Evolutionary conservation across 768 basidiomycete genomes (phyloP), one percentile per base, ranked within the genome.

Genomic region (Tylopilus vinaceipallidus): DNA sequence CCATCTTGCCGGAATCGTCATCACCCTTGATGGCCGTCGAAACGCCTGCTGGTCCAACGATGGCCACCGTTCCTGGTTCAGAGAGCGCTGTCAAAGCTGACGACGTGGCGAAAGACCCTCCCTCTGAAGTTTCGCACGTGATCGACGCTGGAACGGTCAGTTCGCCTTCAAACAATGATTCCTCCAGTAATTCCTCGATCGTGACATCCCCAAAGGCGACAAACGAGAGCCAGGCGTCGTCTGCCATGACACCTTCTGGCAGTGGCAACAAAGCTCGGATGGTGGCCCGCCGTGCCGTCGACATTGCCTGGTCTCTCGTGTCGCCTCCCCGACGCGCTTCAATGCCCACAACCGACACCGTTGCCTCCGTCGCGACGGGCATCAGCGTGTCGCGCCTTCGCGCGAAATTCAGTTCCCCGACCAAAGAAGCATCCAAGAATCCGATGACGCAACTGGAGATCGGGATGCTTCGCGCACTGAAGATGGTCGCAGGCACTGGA

Each of bases 371-470:
- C 46, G 12, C n/a, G 1, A 13, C 3, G 7, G 29, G 43, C 2
- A 23, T 29, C 16, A 16, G 37, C 7, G 30, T 12, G 14, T 34
- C 37, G 3, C 44, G n/a, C 17, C 22, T 53, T 16, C 51, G 45
- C 0, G 52, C 45, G 19, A 0, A 45, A 11, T 54, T 50, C n/a
- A 17, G 47, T 2, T 49, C 58, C 4, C 19, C 47, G 20, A 52
- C 53, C 12, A 48, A 45, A 10, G 45, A 51, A 19, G 37, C 9
- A 3, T 45, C 40, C 12, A 51, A 9, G 23, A 43, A 54, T 27
- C n/a, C 35, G 4, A 20, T 17, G 16, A 50, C 45, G 6, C 49
- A 49, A 20, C 46, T 42, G 2, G 52, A 50, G 32, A 41, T 61
- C 16, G 43, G 53, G 37, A 34, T 53, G 12, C 47, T 37, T 2